Evolutionary conservation across 768 basidiomycete genomes (phyloP).

Genomic region (Rhodocollybia butyracea): DNA sequence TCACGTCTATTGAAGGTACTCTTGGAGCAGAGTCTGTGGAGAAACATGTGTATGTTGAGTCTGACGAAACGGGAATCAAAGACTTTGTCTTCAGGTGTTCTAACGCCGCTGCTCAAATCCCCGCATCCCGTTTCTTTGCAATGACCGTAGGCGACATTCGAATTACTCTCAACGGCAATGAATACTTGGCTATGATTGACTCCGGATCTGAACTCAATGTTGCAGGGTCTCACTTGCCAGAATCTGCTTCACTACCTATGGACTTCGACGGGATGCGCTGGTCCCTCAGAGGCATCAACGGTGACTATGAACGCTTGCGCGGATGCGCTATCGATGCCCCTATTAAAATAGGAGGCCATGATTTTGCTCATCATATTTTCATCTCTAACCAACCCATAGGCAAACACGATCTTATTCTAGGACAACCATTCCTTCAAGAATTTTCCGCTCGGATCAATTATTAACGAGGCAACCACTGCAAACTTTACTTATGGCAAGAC

Average conservation of each 20-base stretch:
- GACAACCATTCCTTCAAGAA: constrained; percentile 15
- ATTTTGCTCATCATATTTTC: constrained; percentile 26
- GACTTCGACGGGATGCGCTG: constrained; percentile 38
- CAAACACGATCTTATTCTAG: constrained; percentile 13
- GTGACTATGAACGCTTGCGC: constrained; percentile 9
- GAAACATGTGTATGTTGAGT: background rate
- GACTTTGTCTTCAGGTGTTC: background rate
- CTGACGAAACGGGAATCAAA: background rate
- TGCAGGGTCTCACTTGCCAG: background rate
- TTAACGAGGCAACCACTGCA: background rate
- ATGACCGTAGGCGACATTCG: constrained; percentile 1
- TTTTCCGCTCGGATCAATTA: constrained; percentile 10
- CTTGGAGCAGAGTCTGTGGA: background rate
- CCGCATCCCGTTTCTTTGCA: background rate
- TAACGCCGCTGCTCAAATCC: background rate
- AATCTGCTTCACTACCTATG: constrained; percentile 36
- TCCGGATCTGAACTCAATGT: constrained; percentile 7
- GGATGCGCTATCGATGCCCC: constrained; percentile 17
- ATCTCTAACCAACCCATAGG: constrained; percentile 8
- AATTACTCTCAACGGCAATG: background rate
- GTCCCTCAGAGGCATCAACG: constrained; percentile 23
- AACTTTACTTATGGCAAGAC: constrained; percentile 2
- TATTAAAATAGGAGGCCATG: constrained; percentile 12
- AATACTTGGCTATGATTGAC: constrained; percentile 1
- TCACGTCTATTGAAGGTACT: background rate